These are phyloP conservation scores for Kappamyces sp. DNA, from an alignment of 192 early-diverging fungal genomes.

Conservation along the genomic window DNA sequence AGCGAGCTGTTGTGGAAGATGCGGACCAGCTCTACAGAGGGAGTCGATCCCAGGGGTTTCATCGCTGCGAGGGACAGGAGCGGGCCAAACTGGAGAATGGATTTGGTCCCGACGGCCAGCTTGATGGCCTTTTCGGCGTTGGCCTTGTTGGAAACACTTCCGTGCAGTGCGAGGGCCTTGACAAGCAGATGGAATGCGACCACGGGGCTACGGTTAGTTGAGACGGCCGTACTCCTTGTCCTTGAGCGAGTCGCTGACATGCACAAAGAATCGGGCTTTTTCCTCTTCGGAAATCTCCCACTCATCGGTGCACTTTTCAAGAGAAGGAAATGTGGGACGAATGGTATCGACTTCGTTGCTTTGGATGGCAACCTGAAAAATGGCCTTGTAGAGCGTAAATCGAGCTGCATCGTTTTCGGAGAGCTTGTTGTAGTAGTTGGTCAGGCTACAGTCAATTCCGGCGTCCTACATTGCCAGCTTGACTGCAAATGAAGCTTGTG, in stretches of 20 bases:
- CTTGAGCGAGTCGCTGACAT: conserved; percentile 57
- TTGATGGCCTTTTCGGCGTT: conserved; percentile 60
- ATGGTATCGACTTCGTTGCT: conserved; percentile 64
- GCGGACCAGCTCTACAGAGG: conserved; percentile 64
- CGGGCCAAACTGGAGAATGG: conserved; percentile 74
- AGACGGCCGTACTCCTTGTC: conserved; percentile 28
- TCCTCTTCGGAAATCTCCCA: conserved; percentile 61
- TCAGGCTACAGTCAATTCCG: conserved; percentile 38
- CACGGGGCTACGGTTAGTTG: background rate
- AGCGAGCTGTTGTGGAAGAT: conserved; percentile 63
- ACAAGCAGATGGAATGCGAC: background rate
- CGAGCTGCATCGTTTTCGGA: conserved; percentile 48
- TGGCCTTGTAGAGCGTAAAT: conserved; percentile 63
- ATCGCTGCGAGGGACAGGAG: conserved; percentile 62
- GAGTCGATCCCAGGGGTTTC: conserved; percentile 44
- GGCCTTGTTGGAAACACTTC: conserved; percentile 33
- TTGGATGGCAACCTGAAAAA: conserved; percentile 68
- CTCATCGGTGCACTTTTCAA: conserved; percentile 60
- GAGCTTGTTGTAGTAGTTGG: conserved; percentile 82
- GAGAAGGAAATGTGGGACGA: conserved; percentile 52
- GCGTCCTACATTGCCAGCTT: conserved; percentile 7
- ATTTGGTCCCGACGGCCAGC: conserved; percentile 55
- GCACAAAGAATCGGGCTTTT: conserved; percentile 54
- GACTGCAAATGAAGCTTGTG: conserved; percentile 8
- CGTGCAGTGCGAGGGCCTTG: conserved; percentile 1